Percentiles rank a stretch among this genome's conserved stretches.
phyloP scores from a whole-genome alignment of 108 stramenopile genomes.

The Nitzschia inconspicua region DNA sequence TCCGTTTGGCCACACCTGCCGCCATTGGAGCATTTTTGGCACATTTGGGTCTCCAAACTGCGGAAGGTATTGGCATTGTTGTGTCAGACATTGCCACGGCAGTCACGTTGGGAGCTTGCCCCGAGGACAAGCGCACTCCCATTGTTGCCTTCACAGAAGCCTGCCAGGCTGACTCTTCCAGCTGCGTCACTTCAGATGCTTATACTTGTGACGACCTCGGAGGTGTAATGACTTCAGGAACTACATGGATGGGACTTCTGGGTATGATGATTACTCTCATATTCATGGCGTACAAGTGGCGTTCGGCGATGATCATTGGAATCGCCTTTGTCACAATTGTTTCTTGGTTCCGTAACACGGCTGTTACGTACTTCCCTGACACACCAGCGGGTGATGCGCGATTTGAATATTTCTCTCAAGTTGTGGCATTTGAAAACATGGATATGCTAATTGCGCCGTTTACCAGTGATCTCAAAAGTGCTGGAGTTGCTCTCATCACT shows the following conservation, averaged over 20 bases:
- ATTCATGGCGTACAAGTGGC: slow-evolving; percentile 35
- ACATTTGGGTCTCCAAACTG: slow-evolving; percentile 66
- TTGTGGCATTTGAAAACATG: slow-evolving; percentile 43
- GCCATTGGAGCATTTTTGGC: slow-evolving; percentile 72
- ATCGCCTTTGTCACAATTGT: slow-evolving; percentile 55
- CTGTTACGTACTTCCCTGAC: slow-evolving; percentile 61
- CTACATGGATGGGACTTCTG: slow-evolving; percentile 58
- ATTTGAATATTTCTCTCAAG: slow-evolving; percentile 59
- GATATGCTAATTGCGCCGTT: slow-evolving; percentile 36
- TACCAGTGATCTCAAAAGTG: slow-evolving; percentile 27
- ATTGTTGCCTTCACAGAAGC: slow-evolving; percentile 55
- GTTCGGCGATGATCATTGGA: slow-evolving; percentile 44
- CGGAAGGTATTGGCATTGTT: slow-evolving; percentile 65
- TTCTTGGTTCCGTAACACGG: slow-evolving; percentile 59
- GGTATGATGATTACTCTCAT: slow-evolving; percentile 51
- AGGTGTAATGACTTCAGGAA: slow-evolving; percentile 45
- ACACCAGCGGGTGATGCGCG: slow-evolving; percentile 39
- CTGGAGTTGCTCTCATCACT: slow-evolving; percentile 50
- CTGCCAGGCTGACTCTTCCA: slow-evolving; percentile 27
- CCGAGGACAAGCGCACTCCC: slow-evolving; percentile 37
- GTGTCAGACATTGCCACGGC: slow-evolving; percentile 67
- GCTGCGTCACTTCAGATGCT: slow-evolving; percentile 45
- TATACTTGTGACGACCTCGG: slow-evolving; percentile 67
- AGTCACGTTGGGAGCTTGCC: slow-evolving; percentile 68
- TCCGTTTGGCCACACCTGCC: slow-evolving; percentile 57